These are phyloP conservation scores for Helenozyma rhizophorensis DNA, from an alignment of 805 yeast genomes.

Conservation along the genomic window DNA sequence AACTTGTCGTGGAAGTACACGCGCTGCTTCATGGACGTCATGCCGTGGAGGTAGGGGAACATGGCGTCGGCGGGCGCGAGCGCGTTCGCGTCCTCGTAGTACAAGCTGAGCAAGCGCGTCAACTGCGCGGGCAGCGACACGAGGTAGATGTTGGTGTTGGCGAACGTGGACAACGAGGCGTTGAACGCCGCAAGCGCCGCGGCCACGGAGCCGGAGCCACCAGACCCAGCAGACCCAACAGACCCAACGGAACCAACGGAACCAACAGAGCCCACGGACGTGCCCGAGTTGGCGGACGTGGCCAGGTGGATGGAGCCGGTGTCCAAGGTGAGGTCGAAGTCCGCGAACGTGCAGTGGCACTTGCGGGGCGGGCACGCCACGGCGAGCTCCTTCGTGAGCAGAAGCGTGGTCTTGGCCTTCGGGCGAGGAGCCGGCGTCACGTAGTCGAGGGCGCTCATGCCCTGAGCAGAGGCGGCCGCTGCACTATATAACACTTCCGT, in stretches of 20 bases:
- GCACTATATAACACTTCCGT: no score
- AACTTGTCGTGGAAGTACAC: conserved; percentile 22
- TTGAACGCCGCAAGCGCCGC: conserved; percentile 4
- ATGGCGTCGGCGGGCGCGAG: conserved; percentile 12
- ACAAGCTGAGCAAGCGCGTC: conserved; percentile 14
- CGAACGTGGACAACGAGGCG: conserved; percentile 1
- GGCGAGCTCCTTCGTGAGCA: conserved; percentile 5
- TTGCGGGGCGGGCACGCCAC: conserved; percentile 1
- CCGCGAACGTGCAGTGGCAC: no score
- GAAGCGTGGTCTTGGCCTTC: conserved; percentile 5
- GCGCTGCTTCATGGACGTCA: conserved; percentile 22
- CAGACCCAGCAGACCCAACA: no score
- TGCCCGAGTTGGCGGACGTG: no score
- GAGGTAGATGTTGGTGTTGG: conserved; percentile 2
- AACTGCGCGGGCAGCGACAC: conserved; percentile 10
- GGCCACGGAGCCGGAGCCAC: no score
- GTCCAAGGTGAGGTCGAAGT: no score
- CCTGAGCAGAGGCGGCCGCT: no score
- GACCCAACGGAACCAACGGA: no score
- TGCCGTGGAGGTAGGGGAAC: conserved; percentile 36
- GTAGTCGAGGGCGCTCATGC: conserved; percentile 1
- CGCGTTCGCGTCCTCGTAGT: conserved; percentile 13
- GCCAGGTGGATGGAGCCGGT: no score
- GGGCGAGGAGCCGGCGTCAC: not conserved
- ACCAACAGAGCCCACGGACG: no score